Evolutionary conservation across 129 eudicot genomes (phyloP), one percentile per base, ranked within the genome.

Genomic region (Smallanthus sonchifolius): DNA sequence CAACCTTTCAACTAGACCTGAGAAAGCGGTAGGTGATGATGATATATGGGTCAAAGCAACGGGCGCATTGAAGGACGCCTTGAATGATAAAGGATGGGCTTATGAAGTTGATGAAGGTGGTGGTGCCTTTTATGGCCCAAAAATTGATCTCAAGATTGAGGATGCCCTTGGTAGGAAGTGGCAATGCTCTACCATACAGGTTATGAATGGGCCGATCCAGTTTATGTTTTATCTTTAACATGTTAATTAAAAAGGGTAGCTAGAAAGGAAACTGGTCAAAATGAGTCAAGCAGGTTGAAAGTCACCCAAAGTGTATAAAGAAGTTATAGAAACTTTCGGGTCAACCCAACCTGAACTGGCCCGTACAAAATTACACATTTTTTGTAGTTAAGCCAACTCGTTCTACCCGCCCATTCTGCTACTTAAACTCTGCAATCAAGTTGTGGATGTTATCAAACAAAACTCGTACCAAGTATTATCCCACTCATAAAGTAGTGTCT

Each of bases 171-270:
- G 97, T 57, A 85, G 99, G 81, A 95, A 91, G 74, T 95, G 97
- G 97, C 99, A 95, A 73, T 95, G 99, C 84, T 91, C 99, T 24
- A 95, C 99, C 6, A 81, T 91, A 61, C 99, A 95, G 94, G 99
- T 79, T 63, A 68, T 6, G n/a, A 19, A 52, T 13, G 45, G 45
- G 10, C n/a, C 10, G 15, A 69, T 47, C 20, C 56, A n/a, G n/a
- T 17, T 45, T 47, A 48, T 47, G 59, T n/a, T 48, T 48, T 7
- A 69, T 32, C 42, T 28, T 3, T 69, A 32, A 47, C 15, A 0
- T 5, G 13, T 14, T 32, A 15, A 24, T 67, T 67, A 67, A 10
- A 30, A n/a, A 32, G 6, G 20, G 0, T 32, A 69, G 39, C 42
- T 30, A 13, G 38, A 30, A 48, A 28, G 44, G 42, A 13, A 47